Evolutionary conservation across 2,329 filamentous ascomycete species (phyloP).

Genomic region (Lithohypha guttulata): DNA sequence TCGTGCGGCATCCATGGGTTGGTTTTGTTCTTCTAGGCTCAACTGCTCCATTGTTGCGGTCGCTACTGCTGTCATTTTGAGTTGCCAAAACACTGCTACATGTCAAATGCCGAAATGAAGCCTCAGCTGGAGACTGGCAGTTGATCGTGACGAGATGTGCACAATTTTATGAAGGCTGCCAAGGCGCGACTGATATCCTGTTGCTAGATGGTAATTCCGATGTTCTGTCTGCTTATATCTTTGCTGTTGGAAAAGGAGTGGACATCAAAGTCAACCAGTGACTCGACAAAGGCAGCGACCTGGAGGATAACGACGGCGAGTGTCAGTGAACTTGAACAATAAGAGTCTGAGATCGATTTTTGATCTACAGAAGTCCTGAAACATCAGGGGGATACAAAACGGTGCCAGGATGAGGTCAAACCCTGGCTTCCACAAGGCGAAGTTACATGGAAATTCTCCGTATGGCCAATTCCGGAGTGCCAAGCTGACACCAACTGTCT

Average conservation of each 20-base stretch:
- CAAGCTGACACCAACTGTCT: not conserved
- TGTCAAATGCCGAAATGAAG: not conserved
- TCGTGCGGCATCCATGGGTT: conserved; percentile 3
- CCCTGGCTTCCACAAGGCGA: too few relatives aligned
- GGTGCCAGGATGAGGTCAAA: too few relatives aligned
- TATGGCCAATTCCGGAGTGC: not conserved
- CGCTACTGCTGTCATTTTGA: conserved; percentile 6
- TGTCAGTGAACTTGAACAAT: too few relatives aligned
- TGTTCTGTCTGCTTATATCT: too few relatives aligned
- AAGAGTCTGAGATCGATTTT: too few relatives aligned
- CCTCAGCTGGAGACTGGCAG: not conserved
- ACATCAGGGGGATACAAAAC: not conserved
- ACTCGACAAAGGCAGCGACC: too few relatives aligned
- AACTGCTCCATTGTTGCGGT: not conserved
- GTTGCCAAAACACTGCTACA: not conserved
- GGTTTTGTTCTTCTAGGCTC: not conserved
- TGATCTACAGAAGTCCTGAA: not conserved
- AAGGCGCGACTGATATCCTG: too few relatives aligned
- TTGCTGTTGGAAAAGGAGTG: too few relatives aligned
- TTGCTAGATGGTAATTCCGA: too few relatives aligned
- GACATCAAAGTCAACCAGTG: too few relatives aligned
- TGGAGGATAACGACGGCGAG: too few relatives aligned
- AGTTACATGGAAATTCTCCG: not conserved
- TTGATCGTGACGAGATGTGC: not conserved
- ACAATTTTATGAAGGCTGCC: not conserved